Base-by-base conservation (phyloP, 768 basidiomycete species). In the Fomitopsis pulvina region DNA sequence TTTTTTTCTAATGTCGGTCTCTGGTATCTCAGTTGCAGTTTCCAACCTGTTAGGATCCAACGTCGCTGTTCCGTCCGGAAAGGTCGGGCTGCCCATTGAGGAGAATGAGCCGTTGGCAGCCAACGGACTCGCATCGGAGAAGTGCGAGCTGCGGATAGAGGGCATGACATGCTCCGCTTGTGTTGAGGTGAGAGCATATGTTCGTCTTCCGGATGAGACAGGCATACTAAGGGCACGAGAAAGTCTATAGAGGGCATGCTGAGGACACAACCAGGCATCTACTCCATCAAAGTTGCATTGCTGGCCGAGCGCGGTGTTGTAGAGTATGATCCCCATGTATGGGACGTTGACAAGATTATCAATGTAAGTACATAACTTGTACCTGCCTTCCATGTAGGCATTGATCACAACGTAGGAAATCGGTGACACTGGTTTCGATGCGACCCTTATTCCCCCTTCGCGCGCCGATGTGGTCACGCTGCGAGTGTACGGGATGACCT, bases 91-190 rank as follows among this genome's bases (percentile, higher is more conserved):
- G 1, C 60, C 66, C 1, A 30, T 58, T 30, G 3, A 11, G 3
- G 53, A 66, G 34, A 63, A 68, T 45, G 60, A 62, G 12, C 59
- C 68, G 41, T 50, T 67, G 47, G 41, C 60, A 10, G 51, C 57
- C 42, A 51, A 61, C 20, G 45, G 55, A 6, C 41, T 42, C 14
- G 56, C 45, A 4, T 63, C 68, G 8, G 78, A 78, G 48, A 83
- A 72, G 69, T 90, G 87, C 34, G 88, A 92, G 64, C 66, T 92
- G 29, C 71, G 85, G 52, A 83, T 93, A 61, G 85, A 90, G 66
- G 90, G 90, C 10, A 93, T 93, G 91, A 92, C 91, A 0, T 93
- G 91, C 58, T 84, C 89, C 7, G 73, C 89, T 28, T 93, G 91
- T 59, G 91, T 92, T 8, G 86, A 90, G 80, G 90, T 89, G 59